These are phyloP conservation scores for Fallopia convolvulus DNA, from an alignment of 148 eudicot species.

Conservation along the genomic window DNA sequence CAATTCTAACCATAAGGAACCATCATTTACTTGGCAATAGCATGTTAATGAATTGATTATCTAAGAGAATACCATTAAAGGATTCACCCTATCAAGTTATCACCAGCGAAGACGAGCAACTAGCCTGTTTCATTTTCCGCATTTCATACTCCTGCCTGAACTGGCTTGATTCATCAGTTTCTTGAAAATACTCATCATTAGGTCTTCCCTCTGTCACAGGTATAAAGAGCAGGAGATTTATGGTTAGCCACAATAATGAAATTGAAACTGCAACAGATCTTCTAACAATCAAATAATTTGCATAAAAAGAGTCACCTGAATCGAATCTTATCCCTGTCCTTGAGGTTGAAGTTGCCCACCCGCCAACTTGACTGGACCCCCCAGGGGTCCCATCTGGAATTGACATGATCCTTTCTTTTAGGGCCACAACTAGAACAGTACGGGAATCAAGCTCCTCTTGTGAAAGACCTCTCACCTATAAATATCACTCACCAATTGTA, in stretches of 20 bases:
- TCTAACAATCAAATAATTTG: neutral
- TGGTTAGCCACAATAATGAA: neutral
- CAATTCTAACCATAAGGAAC: too few relatives aligned
- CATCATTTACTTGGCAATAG: too few relatives aligned
- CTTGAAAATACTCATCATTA: slow-evolving; percentile 33
- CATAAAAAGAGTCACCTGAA: slow-evolving; percentile 28
- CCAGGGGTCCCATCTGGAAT: slow-evolving; percentile 49
- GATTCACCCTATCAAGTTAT: too few relatives aligned
- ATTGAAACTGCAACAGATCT: neutral
- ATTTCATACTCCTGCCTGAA: slow-evolving; percentile 67
- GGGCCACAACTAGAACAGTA: slow-evolving; percentile 36
- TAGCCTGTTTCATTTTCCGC: slow-evolving; percentile 51
- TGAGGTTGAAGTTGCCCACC: slow-evolving; percentile 47
- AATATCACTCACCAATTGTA: neutral
- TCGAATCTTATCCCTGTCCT: slow-evolving; percentile 45
- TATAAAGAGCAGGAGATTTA: neutral
- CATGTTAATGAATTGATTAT: neutral
- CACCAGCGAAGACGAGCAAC: neutral
- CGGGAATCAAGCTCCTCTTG: slow-evolving; percentile 66
- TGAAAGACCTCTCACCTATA: slow-evolving; percentile 57
- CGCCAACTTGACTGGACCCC: slow-evolving; percentile 34
- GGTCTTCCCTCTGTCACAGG: slow-evolving; percentile 28
- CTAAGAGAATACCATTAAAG: too few relatives aligned
- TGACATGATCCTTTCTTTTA: slow-evolving; percentile 57
- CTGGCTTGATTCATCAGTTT: slow-evolving; percentile 41